These are phyloP conservation scores for Brassica rapa DNA, from an alignment of 345 rosid genomes.

Conservation along the genomic window DNA sequence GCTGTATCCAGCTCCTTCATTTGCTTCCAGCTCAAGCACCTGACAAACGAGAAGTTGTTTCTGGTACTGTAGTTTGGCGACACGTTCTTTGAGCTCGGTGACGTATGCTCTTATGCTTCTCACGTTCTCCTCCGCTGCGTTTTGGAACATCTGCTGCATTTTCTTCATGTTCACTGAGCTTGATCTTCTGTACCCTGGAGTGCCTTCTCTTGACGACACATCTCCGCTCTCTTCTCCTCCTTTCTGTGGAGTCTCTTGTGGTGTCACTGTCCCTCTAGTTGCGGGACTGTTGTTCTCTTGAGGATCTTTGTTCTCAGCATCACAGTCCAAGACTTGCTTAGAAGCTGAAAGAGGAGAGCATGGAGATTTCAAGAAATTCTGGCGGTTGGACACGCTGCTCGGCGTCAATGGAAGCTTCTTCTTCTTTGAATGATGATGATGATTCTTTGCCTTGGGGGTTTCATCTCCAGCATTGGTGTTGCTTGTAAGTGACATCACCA, in stretches of 20 bases:
- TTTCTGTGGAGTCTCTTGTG: not conserved
- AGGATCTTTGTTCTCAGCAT: conserved; percentile 81
- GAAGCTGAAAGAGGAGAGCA: conserved; percentile 89
- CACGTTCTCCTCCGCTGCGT: conserved; percentile 3
- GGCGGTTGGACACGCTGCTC: conserved; percentile 68
- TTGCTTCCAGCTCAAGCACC: conserved; percentile 99
- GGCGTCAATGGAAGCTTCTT: conserved; percentile 79
- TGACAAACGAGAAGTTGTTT: conserved; percentile 99
- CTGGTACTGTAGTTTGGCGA: conserved; percentile 69
- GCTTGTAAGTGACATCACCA: conserved; percentile 95
- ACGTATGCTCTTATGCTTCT: not conserved
- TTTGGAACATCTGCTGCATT: conserved; percentile 3
- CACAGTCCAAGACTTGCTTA: conserved; percentile 69
- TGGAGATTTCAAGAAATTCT: conserved; percentile 77
- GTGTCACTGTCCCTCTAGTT: conserved; percentile 13
- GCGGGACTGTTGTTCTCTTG: conserved; percentile 53
- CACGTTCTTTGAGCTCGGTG: not conserved
- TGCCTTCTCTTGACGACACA: conserved; percentile 58
- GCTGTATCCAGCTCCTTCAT: conserved; percentile 84
- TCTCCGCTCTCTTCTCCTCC: conserved; percentile 4
- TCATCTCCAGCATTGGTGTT: conserved; percentile 58
- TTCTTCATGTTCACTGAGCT: conserved; percentile 1
- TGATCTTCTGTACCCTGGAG: conserved; percentile 3
- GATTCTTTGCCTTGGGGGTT: conserved; percentile 61
- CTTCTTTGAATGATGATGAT: conserved; percentile 63